Evolutionary conservation across 345 rosid genomes (phyloP).

Genomic region (Rhodamnia argentea): DNA sequence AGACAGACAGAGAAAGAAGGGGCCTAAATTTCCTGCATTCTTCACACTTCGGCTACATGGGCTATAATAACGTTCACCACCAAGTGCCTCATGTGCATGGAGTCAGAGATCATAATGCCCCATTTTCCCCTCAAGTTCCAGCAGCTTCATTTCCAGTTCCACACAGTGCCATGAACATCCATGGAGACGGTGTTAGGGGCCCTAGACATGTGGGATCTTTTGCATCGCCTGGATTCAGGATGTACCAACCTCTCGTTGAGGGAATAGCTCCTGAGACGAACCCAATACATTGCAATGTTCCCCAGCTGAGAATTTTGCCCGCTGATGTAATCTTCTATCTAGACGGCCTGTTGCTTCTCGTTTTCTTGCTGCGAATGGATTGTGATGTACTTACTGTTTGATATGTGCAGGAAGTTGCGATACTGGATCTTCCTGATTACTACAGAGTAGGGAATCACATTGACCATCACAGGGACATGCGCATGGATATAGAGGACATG

Average conservation of each 20-base stretch:
- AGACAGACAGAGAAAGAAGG: constrained; percentile 34
- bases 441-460: constrained; percentile 34
- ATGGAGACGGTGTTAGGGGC: constrained; percentile 44
- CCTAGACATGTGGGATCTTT: constrained; percentile 35
- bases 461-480: constrained; percentile 87
- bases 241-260: constrained; percentile 28
- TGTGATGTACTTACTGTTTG: neutral
- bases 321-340: constrained; percentile 34
- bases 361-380: neutral
- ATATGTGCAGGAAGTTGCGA: constrained; percentile 54
- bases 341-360: neutral
- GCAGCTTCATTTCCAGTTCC: constrained; percentile 27
- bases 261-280: constrained; percentile 22
- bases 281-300: constrained; percentile 35
- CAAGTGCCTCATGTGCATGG: constrained; percentile 40
- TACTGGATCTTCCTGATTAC: constrained; percentile 40
- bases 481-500: constrained; percentile 88
- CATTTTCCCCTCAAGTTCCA: constrained; percentile 40
- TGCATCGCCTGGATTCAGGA: constrained; percentile 39
- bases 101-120: constrained; percentile 42
- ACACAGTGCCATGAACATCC: constrained; percentile 20
- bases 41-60: constrained; percentile 20
- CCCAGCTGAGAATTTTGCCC: constrained; percentile 46
- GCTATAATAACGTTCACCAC: constrained; percentile 30
- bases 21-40: constrained; percentile 27